Evolutionary conservation across 768 basidiomycete species (phyloP).

Genomic region (Hygrophoropsis aurantiaca): DNA sequence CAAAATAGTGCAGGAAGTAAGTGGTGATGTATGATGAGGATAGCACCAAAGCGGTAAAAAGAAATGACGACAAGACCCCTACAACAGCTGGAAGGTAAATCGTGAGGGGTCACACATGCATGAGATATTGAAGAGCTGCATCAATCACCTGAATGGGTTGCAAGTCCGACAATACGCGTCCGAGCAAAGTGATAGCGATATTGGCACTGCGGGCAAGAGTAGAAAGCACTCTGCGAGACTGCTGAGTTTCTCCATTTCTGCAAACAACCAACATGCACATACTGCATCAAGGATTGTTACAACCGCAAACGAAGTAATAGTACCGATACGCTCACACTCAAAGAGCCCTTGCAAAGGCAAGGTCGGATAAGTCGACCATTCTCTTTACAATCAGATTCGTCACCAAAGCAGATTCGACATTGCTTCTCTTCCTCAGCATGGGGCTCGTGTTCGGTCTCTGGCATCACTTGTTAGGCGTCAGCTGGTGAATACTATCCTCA

Average conservation of each 20-base stretch:
- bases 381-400: slow-evolving; percentile 49
- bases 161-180: slow-evolving; percentile 68
- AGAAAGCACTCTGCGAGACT: slow-evolving; percentile 65
- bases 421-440: slow-evolving; percentile 49
- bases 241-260: slow-evolving; percentile 73
- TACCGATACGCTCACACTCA: slow-evolving; percentile 47
- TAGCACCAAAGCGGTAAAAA: slow-evolving; percentile 68
- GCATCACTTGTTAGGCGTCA: not conserved
- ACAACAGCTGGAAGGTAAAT: slow-evolving; percentile 52
- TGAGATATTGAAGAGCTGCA: slow-evolving; percentile 4
- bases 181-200: slow-evolving; percentile 78
- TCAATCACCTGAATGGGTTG: slow-evolving; percentile 68
- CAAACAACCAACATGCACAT: slow-evolving; percentile 78
- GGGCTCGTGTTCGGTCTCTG: slow-evolving; percentile 13
- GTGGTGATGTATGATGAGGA: slow-evolving; percentile 69
- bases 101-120: slow-evolving; percentile 11
- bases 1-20: slow-evolving; percentile 61
- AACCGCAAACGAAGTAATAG: not conserved
- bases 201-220: slow-evolving; percentile 76
- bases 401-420: slow-evolving; percentile 82
- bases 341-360: slow-evolving; percentile 67
- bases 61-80: slow-evolving; percentile 54
- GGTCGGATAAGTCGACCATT: slow-evolving; percentile 82
- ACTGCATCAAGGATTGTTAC: slow-evolving; percentile 38
- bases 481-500: too few relatives aligned